Evolutionary conservation across 2,329 filamentous ascomycete genomes (phyloP).

Genomic region (Aspergillus novofumigatus): DNA sequence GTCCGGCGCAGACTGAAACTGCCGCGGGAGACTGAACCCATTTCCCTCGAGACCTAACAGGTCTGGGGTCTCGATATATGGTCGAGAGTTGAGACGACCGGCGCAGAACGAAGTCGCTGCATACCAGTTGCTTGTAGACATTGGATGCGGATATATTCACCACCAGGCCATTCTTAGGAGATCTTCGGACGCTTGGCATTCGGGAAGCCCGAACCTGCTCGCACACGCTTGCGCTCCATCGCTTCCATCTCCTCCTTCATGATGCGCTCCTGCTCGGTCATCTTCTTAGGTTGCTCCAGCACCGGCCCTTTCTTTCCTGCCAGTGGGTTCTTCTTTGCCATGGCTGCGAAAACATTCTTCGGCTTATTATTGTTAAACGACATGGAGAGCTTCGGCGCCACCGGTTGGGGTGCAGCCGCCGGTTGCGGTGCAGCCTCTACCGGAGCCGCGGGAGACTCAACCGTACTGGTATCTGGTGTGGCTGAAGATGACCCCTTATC

Average conservation of each 20-base stretch:
- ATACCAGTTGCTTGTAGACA: background rate
- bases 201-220: conserved; percentile 25
- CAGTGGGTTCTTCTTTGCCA: conserved; percentile 66
- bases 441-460: conserved; percentile 13
- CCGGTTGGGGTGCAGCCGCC: conserved; percentile 9
- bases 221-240: conserved; percentile 63
- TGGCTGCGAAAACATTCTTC: conserved; percentile 64
- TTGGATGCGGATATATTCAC: conserved; percentile 2
- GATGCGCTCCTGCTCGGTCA: conserved; percentile 82
- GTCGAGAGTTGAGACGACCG: background rate
- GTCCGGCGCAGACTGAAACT: background rate
- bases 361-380: conserved; percentile 54
- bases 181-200: conserved; percentile 34
- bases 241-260: conserved; percentile 70
- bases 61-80: background rate
- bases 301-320: conserved; percentile 60
- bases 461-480: conserved; percentile 12
- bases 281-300: conserved; percentile 66
- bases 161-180: conserved; percentile 14
- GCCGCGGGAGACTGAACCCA: background rate
- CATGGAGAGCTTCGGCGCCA: conserved; percentile 52
- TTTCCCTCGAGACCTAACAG: background rate
- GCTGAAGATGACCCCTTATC: conserved; percentile 7
- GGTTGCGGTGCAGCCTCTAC: conserved; percentile 12
- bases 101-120: background rate